Conservation (phyloP, 2,329 filamentous ascomycete species). For the Lachnellula subtilissima region DNA sequence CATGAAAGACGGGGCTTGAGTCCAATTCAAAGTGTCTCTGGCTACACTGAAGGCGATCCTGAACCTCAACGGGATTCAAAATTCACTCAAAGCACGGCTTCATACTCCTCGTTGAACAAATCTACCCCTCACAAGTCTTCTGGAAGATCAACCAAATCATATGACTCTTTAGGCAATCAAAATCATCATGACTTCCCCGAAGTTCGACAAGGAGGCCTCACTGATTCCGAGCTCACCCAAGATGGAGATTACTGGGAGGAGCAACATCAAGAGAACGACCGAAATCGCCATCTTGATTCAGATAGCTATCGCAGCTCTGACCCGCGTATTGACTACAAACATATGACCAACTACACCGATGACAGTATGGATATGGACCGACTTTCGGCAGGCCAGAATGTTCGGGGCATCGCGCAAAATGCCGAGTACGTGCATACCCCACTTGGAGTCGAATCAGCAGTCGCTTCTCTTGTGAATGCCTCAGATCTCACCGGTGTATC, state of each 20-base stretch:
- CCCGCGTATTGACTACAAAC: slow-evolving; percentile 51
- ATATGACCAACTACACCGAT: slow-evolving; percentile 49
- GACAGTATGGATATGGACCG: slow-evolving; percentile 55
- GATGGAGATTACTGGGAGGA: slow-evolving; percentile 33
- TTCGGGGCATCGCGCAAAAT: slow-evolving; percentile 67
- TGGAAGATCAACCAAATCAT: slow-evolving; percentile 48
- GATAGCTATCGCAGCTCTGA: slow-evolving; percentile 55
- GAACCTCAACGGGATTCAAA: slow-evolving; percentile 54
- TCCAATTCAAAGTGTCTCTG: slow-evolving; percentile 88
- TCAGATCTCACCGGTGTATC: slow-evolving; percentile 58
- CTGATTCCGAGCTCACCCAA: slow-evolving; percentile 43
- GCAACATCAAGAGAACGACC: slow-evolving; percentile 31
- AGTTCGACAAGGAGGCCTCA: slow-evolving; percentile 30
- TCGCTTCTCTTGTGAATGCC: slow-evolving; percentile 79
- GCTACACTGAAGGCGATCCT: slow-evolving; percentile 68
- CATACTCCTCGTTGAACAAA: slow-evolving; percentile 58
- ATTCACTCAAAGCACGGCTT: slow-evolving; percentile 48
- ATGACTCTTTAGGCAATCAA: slow-evolving; percentile 27
- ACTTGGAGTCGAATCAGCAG: slow-evolving; percentile 76
- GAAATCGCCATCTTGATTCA: slow-evolving; percentile 48
- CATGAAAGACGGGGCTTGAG: slow-evolving; percentile 70
- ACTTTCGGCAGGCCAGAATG: slow-evolving; percentile 61
- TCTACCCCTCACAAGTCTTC: slow-evolving; percentile 48
- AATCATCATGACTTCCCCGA: slow-evolving; percentile 32
- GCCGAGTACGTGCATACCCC: slow-evolving; percentile 71